Percentiles rank a stretch among this genome's conserved stretches.
Evolutionary conservation across 2,329 filamentous ascomycete species (phyloP).

Genomic region (Neonectria coccinea): DNA sequence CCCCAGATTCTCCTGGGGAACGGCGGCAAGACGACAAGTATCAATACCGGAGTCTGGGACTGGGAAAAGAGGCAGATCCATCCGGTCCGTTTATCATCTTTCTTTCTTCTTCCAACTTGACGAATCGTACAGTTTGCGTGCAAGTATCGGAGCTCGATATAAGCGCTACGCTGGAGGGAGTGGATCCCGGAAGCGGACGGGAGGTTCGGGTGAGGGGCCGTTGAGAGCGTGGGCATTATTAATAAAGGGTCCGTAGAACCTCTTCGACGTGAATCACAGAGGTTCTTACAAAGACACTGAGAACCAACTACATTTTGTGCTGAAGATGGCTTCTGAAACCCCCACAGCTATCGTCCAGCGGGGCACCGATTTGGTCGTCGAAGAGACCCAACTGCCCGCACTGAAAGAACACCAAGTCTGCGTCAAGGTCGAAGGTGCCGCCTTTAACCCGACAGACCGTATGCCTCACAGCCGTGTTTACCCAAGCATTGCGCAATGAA

Average conservation of each 20-base stretch:
- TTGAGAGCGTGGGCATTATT: background rate
- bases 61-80: no score
- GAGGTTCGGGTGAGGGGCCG: background rate
- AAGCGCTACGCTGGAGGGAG: background rate
- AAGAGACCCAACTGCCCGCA: background rate
- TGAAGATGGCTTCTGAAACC: constrained; percentile 13
- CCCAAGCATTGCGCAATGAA: background rate
- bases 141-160: constrained; percentile 6
- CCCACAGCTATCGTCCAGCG: constrained; percentile 27
- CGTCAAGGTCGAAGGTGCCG: constrained; percentile 40
- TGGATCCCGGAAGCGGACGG: constrained; percentile 3
- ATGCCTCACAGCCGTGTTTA: background rate
- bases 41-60: no score
- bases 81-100: no score
- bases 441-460: constrained; percentile 46
- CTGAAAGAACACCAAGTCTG: constrained; percentile 36
- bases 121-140: constrained; percentile 5
- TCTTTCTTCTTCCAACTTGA: no score
- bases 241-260: background rate
- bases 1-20: background rate
- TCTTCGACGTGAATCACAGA: no score
- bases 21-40: background rate
- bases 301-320: background rate
- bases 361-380: constrained; percentile 9
- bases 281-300: background rate